Base-by-base conservation (phyloP, 306 rosid species). In the Cicer yamashitae region DNA sequence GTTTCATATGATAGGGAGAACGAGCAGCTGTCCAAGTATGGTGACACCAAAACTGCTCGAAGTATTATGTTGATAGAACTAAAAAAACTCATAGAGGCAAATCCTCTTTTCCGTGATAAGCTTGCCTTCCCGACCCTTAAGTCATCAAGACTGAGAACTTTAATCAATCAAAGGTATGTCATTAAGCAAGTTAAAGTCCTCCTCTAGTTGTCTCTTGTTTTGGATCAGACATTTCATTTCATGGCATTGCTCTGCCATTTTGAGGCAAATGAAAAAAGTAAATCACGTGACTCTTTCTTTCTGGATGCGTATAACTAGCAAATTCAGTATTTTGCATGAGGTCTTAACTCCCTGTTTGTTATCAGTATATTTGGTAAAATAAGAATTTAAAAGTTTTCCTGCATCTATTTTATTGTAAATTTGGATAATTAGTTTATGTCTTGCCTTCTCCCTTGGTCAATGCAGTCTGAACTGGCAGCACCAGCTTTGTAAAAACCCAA, bases 391-490 rank as follows among this genome's bases (percentile, higher is more conserved):
- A 73, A 45, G 12, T 37, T 65, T 77, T 20, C 59, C 54, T 12
- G 48, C 60, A 45, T 48, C 41, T 46, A 7, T 70, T 54, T 56
- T n/a, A n/a, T 72, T 67, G 56, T 70, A 43, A 62, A 10, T 52
- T 67, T 47, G 39, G 45, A 67, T 44, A 47, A 54, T 82, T 63
- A 67, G 63, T 13, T 66, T 62, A 15, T 80, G 63, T 43, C 44
- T 34, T 54, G 53, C 34, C 22, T 9, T 71, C 47, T 65, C 51
- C 84, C 83, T 43, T 25, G 73, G 62, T 82, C 72, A 61, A 17
- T 84, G 89, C 89, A 93, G 98, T 81, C 84, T 93, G 87, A 93
- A 93, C 77, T 93, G 96, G 98, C 98, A 93, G 88, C 98, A 93
- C 73, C 96, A 89, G 72, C 86, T 89, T 69, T 93, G 98, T 84